Base-by-base conservation (phyloP, 2,329 filamentous ascomycete species). In the Paraphaeosphaeria minitans region DNA sequence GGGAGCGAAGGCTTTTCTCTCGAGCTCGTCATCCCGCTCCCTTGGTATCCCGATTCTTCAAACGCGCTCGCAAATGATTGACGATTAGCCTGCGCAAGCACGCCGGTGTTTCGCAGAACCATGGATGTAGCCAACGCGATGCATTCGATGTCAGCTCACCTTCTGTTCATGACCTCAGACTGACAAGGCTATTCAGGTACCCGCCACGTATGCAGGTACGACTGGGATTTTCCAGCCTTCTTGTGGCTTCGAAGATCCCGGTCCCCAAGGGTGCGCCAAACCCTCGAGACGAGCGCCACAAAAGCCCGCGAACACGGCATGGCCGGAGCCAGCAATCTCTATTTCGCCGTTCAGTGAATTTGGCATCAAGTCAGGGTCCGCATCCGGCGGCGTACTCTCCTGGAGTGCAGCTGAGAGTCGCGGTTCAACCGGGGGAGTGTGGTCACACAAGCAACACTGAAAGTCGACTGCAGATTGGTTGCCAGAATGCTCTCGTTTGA, bases 131-230 rank as follows among this genome's bases (percentile, higher is more conserved):
- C 46, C 14, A 55, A 50, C 49, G 19, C 16, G 45, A 47, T 42
- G 33, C 33, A 53, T 53, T 52, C 33, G 29, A 46, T 22, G 39
- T 42, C 29, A 22, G 49, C 29, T 21, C 48, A 41, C 19, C n/a
- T 27, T 31, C 8, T 31, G 5, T 35, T 37, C 41, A 47, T 53
- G 35, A 33, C 35, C 45, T 58, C 41, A 53, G 52, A 53, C 47
- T 42, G 22, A 41, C 39, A 57, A 37, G 41, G 53, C 41, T 47
- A 24, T 37, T 64, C 65, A 66, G 66, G 60, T 49, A 47, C 22
- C 46, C 54, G 50, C 50, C 47, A 54, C 57, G 54, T 52, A 60
- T 72, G 72, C 72, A 75, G 71, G 72, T 73, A 74, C 72, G 68
- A 67, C 68, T 60, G 63, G 51, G 37, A 56, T 43, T 31, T 27